Evolutionary conservation across 2,329 filamentous ascomycete genomes (phyloP).

Genomic region (Anisogramma anomala): DNA sequence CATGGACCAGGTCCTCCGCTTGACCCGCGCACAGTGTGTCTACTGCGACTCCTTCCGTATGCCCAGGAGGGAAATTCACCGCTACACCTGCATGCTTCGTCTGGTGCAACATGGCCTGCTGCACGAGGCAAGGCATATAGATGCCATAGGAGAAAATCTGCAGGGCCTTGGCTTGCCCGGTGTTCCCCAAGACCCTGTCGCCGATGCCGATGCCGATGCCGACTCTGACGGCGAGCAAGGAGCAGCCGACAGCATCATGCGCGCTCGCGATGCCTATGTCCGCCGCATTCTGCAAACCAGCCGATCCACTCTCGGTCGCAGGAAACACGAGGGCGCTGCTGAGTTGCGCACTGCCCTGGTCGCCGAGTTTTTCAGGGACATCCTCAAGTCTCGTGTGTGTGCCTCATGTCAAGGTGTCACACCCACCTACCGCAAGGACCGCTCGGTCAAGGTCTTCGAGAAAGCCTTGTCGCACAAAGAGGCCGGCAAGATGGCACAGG

Average conservation of each 20-base stretch:
- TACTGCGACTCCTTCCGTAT: constrained; percentile 85
- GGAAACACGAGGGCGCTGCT: constrained; percentile 74
- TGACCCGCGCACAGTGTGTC: constrained; percentile 76
- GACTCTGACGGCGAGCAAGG: constrained; percentile 48
- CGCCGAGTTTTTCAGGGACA: constrained; percentile 67
- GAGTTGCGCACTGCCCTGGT: constrained; percentile 66
- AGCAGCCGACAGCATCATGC: constrained; percentile 39
- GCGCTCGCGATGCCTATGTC: constrained; percentile 55
- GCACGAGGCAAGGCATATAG: constrained; percentile 51
- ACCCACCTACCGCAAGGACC: constrained; percentile 77
- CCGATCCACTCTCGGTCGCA: constrained; percentile 36
- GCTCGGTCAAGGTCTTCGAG: constrained; percentile 87
- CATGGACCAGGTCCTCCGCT: constrained; percentile 77
- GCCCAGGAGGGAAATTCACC: constrained; percentile 62
- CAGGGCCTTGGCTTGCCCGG: constrained; percentile 31
- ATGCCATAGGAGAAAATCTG: constrained; percentile 36
- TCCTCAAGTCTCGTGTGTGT: constrained; percentile 61
- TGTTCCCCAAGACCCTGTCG: constrained; percentile 35
- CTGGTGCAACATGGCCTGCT: constrained; percentile 77
- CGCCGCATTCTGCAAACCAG: constrained; percentile 56
- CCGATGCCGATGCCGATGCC: constrained; percentile 52
- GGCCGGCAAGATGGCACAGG: constrained; percentile 62
- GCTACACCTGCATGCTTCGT: constrained; percentile 72
- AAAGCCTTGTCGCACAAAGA: constrained; percentile 66
- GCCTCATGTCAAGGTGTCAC: constrained; percentile 56